Conservation (phyloP, 129 eudicot genomes). For the Saussurea involucrata region DNA sequence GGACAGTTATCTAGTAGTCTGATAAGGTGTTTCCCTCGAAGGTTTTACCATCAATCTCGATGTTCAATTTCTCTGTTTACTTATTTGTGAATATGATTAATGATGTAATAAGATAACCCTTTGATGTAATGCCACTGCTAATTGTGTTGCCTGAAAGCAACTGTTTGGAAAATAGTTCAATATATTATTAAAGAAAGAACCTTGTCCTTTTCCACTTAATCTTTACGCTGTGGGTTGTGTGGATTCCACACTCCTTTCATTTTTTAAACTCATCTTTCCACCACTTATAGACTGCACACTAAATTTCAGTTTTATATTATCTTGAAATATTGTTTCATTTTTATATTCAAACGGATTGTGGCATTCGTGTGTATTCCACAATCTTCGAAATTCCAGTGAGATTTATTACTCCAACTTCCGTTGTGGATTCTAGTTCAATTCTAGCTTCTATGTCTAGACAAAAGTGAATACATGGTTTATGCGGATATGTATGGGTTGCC, state of each 20-base stretch:
- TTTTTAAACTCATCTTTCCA: background rate
- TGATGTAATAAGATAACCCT: background rate
- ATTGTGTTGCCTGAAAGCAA: background rate
- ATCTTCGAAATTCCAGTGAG: background rate
- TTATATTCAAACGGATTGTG: background rate
- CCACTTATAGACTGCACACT: conserved; percentile 1
- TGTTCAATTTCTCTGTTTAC: background rate
- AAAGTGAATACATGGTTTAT: background rate
- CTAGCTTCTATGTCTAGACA: background rate
- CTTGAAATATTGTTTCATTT: background rate
- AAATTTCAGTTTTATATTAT: conserved; percentile 7
- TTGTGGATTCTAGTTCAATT: background rate
- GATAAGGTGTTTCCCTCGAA: background rate
- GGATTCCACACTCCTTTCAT: conserved; percentile 19
- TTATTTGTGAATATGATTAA: background rate
- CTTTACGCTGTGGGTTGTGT: conserved; percentile 7
- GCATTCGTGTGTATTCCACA: conserved; percentile 21
- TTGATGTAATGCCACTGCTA: background rate
- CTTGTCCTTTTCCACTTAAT: background rate
- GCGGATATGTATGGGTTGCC: background rate
- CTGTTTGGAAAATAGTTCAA: background rate
- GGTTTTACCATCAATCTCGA: background rate
- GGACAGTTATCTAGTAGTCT: background rate
- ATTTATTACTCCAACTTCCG: background rate
- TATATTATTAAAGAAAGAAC: background rate